Evolutionary conservation across 805 yeast genomes (phyloP), one percentile per base, ranked within the genome.

Genomic region (Starmerella tilneyi): DNA sequence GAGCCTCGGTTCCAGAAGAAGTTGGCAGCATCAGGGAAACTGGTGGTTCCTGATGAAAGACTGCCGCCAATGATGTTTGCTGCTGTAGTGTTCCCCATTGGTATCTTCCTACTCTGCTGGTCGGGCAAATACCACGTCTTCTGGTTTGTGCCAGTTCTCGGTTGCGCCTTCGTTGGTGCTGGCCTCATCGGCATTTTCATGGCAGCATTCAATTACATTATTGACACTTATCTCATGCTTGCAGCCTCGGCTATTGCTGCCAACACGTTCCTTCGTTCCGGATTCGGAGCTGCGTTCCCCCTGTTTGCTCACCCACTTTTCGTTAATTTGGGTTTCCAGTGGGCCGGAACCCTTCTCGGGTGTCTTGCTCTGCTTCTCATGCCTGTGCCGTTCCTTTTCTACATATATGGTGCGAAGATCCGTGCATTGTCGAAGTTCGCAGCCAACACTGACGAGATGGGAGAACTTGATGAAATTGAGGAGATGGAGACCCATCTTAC

Each of bases 71-170:
- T 85, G 81, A 73, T 84, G 64, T 62, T 72, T 32, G 88, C 94
- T 26, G 78, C 79, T 19, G 51, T 83, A 44, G 59, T 72, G 9
- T 84, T 86, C 67, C 81, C 94, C 26, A 68, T 76, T 43, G 95
- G 95, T 42, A 67, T 85, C 51, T 70, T 85, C 56, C 82, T 94
- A 94, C 70, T 86, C 61, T 75, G 83, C 46, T 86, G 95, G 95
- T 69, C 89, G 9, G 95, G 94, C 59, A 73, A 75, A 51, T 86
- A 78, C 63, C 63, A 63, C 34, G 75, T 84, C 31, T 94, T 79
- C 59, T 74, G 78, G 78, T 60, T 71, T 13, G 74, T 69, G 7
- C 83, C 80, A 24, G 68, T 73, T 61, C 61, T 78, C 36, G 81
- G 78, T 5, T 69, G 76, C 19, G 66, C 67, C 7, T 53, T 73